Evolutionary conservation across 139 green algal species (phyloP), one percentile per base, ranked within the genome.

Genomic region (Chlamydomonas sphaeroides): DNA sequence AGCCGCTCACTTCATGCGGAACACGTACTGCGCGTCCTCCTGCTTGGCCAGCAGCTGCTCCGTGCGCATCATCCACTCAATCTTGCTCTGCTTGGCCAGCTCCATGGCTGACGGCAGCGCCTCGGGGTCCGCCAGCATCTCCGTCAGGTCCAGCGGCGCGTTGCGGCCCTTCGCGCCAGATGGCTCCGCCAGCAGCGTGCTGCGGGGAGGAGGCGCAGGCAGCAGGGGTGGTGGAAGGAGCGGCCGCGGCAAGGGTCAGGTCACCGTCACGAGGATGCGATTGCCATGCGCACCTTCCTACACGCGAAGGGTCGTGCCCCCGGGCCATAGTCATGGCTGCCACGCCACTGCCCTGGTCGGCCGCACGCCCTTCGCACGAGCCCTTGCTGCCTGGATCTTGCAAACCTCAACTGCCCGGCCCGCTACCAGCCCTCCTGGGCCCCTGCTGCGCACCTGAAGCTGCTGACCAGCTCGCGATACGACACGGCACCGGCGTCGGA

Each of bases 51-150:
- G 71, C 78, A 86, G 78, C 45, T 70, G 36, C 65, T 88, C 80
- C 38, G 83, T 79, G 67, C 68, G 57, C 80, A 77, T 36, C 80
- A 89, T 85, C 86, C 86, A 89, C 80, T 89, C 86, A 36, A 89
- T 83, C 49, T 87, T 84, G 41, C 49, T 76, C 48, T 79, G 49
- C 41, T 65, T 65, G 68, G 80, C 80, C 66, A 89, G 59, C 45
- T 68, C 75, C 39, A 89, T 63, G 30, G 86, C 86, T 20, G 75
- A 68, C 8, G 53, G 61, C 59, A 89, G 80, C 21, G 68, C 53
- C 48, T 70, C 69, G 0, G 68, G 74, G 39, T 89, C 86, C 1
- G 42, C 39, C 41, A 82, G 75, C 42, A 82, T 41, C 59, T 82
- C 74, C 74, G 56, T 38, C 33, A 80, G 74, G 10, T 80, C 74